These are phyloP conservation scores for Colletotrichum sp. DNA, from an alignment of 2,329 filamentous ascomycete species.

Conservation along the genomic window DNA sequence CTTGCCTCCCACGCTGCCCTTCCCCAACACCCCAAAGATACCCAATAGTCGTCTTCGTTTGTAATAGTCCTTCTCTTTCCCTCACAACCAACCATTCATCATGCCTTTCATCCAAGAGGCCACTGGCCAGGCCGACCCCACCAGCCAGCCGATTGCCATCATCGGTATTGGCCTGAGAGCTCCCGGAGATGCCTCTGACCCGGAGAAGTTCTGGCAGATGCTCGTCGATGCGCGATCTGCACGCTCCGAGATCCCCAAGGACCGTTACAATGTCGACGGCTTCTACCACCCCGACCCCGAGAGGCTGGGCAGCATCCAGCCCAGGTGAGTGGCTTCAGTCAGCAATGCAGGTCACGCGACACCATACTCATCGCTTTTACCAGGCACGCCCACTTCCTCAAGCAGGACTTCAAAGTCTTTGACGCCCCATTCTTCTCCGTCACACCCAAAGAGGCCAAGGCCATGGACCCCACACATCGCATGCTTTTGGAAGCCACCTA, in stretches of 20 bases:
- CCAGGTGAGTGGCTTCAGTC: not conserved
- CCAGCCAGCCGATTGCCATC: conserved; percentile 38
- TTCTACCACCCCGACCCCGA: conserved; percentile 24
- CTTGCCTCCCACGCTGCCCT: not conserved
- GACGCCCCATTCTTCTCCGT: conserved; percentile 33
- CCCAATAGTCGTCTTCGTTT: not conserved
- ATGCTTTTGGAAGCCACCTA: conserved; percentile 37
- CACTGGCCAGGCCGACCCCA: not conserved
- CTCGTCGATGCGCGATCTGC: conserved; percentile 18
- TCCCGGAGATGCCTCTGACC: conserved; percentile 34
- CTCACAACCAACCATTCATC: not conserved
- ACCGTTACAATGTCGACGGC: conserved; percentile 25
- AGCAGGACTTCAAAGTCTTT: conserved; percentile 29
- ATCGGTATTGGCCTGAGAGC: conserved; percentile 43
- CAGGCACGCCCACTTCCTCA: conserved; percentile 32
- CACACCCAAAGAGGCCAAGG: conserved; percentile 29
- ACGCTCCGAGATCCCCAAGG: conserved; percentile 21
- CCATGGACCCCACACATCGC: conserved; percentile 40
- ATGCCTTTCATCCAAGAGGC: conserved; percentile 16
- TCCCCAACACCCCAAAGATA: not conserved
- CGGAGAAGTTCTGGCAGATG: conserved; percentile 40
- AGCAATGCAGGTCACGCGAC: not conserved
- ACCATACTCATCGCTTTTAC: not conserved
- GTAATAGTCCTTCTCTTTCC: not conserved
- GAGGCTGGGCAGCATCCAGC: conserved; percentile 23